Percentiles rank a stretch among this genome's conserved stretches.
Conservation (phyloP, 306 rosid species). For the Dryas drummondii region DNA sequence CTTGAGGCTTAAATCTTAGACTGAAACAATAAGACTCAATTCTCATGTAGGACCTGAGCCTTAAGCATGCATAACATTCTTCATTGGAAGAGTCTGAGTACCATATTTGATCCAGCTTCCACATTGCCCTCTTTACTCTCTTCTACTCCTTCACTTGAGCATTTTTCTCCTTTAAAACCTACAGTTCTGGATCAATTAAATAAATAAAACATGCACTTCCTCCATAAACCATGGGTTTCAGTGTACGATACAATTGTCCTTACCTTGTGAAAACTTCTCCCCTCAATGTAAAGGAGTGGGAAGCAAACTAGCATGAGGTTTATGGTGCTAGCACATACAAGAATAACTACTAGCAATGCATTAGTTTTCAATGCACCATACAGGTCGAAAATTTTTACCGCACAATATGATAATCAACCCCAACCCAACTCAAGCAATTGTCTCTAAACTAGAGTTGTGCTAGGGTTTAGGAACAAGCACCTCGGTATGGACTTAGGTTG, state of each 20-base stretch:
- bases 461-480: conserved; percentile 22
- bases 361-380: conserved; percentile 10
- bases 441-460: conserved; percentile 18
- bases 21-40: background rate
- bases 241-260: background rate
- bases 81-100: background rate
- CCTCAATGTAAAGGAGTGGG: background rate
- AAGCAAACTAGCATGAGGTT: background rate
- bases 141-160: background rate
- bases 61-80: background rate
- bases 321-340: background rate
- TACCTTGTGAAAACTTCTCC: too few species aligned
- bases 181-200: background rate
- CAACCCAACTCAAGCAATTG: conserved; percentile 18
- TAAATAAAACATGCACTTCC: too few species aligned
- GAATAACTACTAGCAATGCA: background rate
- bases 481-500: conserved; percentile 13
- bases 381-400: background rate
- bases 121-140: background rate
- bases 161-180: background rate
- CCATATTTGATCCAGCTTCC: background rate
- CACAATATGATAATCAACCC: background rate
- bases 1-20: background rate
- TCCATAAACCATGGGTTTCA: background rate
- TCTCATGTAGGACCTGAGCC: background rate